Conservation (phyloP, 176 grass and related monocot genomes). For the Rhynchospora breviuscula region DNA sequence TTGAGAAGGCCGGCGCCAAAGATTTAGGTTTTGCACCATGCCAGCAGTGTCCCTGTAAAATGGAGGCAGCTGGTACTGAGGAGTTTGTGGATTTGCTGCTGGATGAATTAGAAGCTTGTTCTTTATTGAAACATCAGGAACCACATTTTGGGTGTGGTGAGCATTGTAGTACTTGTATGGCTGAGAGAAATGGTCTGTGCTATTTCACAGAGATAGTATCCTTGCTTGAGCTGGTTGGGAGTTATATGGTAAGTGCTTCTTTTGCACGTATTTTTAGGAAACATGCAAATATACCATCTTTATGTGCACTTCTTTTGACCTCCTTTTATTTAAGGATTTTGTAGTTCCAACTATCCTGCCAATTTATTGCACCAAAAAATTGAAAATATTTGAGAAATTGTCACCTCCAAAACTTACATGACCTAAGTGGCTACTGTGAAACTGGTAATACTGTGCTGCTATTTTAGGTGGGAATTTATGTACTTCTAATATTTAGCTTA, state of each 20-base stretch:
- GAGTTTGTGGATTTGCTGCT: constrained; percentile 55
- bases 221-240: constrained; percentile 74
- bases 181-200: constrained; percentile 42
- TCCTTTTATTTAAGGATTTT: constrained; percentile 7
- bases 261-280: constrained; percentile 9
- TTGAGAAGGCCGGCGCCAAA: constrained; percentile 39
- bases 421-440: background rate
- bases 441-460: constrained; percentile 2
- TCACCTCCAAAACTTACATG: background rate
- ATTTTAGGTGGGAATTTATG: constrained; percentile 4
- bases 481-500: background rate
- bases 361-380: background rate
- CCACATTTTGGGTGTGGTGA: constrained; percentile 37
- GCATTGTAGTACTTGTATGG: constrained; percentile 49
- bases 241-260: constrained; percentile 73
- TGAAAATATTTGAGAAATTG: background rate
- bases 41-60: constrained; percentile 53
- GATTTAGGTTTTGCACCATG: constrained; percentile 49
- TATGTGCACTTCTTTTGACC: background rate
- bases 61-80: constrained; percentile 31
- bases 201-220: constrained; percentile 69
- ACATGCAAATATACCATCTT: background rate
- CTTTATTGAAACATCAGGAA: constrained; percentile 31
- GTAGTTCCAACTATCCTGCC: background rate
- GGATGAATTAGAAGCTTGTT: constrained; percentile 54